phyloP scores from a whole-genome alignment of 2,329 filamentous ascomycete species.

The Calonectria crousiana region DNA sequence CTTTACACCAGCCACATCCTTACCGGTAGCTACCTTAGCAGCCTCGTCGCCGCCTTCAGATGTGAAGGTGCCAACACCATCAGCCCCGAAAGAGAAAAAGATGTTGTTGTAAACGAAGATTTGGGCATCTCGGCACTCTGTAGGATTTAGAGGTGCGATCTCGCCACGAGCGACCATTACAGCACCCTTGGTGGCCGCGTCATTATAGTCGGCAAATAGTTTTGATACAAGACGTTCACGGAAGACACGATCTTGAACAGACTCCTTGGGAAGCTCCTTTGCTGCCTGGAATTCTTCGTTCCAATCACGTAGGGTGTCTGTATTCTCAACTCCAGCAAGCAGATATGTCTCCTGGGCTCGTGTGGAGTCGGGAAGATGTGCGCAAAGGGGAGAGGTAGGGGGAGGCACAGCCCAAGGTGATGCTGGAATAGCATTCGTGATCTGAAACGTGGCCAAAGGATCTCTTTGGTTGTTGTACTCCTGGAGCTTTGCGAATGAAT shows the following conservation, averaged over 20 bases:
- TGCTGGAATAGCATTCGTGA: constrained; percentile 92
- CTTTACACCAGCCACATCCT: constrained; percentile 94
- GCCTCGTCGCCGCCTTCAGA: constrained; percentile 97
- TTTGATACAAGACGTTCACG: constrained; percentile 94
- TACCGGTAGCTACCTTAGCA: constrained; percentile 93
- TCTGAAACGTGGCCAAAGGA: constrained; percentile 91
- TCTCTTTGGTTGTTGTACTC: constrained; percentile 89
- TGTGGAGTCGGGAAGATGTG: constrained; percentile 86
- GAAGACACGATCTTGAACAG: constrained; percentile 95
- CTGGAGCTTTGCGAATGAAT: constrained; percentile 82
- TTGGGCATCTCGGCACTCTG: constrained; percentile 90
- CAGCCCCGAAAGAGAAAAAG: constrained; percentile 98
- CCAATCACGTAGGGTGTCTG: constrained; percentile 96
- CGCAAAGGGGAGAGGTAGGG: constrained; percentile 71
- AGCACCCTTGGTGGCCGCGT: constrained; percentile 91
- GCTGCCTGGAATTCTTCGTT: constrained; percentile 99
- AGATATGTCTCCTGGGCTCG: constrained; percentile 94
- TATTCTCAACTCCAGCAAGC: constrained; percentile 90
- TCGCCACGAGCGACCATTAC: constrained; percentile 93
- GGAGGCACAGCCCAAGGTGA: constrained; percentile 91
- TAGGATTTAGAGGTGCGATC: constrained; percentile 93
- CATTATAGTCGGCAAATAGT: constrained; percentile 97
- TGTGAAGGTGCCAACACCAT: constrained; percentile 96
- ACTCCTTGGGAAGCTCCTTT: constrained; percentile 91
- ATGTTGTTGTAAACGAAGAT: constrained; percentile 99